These are phyloP conservation scores for Beverwykella pulmonaria DNA, from an alignment of 495 filamentous ascomycete genomes.

Conservation along the genomic window DNA sequence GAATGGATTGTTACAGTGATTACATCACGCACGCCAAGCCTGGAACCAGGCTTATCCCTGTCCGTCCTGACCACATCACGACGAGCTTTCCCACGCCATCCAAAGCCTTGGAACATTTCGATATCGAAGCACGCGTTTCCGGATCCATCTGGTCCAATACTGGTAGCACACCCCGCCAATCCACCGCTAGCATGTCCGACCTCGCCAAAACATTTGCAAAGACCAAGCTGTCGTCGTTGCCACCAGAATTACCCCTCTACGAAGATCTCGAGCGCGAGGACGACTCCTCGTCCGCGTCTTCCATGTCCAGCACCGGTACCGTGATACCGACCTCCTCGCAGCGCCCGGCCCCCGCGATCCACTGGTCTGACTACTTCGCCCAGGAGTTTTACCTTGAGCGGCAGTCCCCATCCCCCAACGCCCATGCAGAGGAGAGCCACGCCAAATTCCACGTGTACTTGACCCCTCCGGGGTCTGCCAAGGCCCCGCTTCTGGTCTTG, in stretches of 20 bases:
- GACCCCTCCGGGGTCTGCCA: conserved; percentile 60
- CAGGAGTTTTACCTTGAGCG: conserved; percentile 75
- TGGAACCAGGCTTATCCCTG: background rate
- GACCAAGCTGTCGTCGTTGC: conserved; percentile 68
- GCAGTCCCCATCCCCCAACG: conserved; percentile 27
- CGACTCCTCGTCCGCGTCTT: conserved; percentile 70
- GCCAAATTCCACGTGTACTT: conserved; percentile 85
- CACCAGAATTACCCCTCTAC: conserved; percentile 54
- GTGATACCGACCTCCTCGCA: conserved; percentile 77
- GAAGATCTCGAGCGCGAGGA: conserved; percentile 56
- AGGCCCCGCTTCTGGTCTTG: conserved; percentile 80
- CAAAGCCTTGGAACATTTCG: background rate
- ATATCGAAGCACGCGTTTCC: conserved; percentile 7
- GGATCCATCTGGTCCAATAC: background rate
- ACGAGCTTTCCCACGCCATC: background rate
- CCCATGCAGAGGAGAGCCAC: conserved; percentile 40
- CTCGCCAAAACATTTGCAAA: conserved; percentile 84
- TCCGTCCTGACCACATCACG: background rate
- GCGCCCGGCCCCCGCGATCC: conserved; percentile 54
- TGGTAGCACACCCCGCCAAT: background rate
- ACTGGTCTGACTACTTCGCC: conserved; percentile 87
- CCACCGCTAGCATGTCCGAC: conserved; percentile 69
- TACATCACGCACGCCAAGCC: background rate
- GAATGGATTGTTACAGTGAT: too few relatives aligned
- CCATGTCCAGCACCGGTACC: conserved; percentile 85